Conservation (phyloP, 73 alveolate species). For the Durusdinium trenchii region DNA sequence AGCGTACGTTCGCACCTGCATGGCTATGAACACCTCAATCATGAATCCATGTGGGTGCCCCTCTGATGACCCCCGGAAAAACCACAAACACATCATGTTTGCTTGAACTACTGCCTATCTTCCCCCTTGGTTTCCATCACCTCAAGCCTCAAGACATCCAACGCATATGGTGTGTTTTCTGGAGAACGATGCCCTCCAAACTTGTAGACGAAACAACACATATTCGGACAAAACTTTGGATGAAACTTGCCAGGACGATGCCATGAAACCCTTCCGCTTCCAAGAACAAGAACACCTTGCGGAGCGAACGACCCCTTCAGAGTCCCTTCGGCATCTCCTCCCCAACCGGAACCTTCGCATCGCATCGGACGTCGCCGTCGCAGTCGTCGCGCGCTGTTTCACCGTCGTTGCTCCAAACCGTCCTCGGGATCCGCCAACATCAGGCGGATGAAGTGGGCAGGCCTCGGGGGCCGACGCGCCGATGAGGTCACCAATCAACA, state of each 20-base stretch:
- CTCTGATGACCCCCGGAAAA: too few relatives aligned
- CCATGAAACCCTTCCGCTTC: background rate
- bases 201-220: too few relatives aligned
- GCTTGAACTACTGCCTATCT: too few relatives aligned
- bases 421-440: constrained; percentile 84
- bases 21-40: too few relatives aligned
- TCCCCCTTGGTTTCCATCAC: too few relatives aligned
- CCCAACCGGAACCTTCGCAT: background rate
- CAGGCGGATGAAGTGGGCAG: constrained; percentile 74
- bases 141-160: too few relatives aligned
- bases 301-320: background rate
- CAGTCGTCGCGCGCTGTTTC: background rate
- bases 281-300: background rate
- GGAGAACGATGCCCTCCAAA: too few relatives aligned
- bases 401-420: background rate
- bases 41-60: too few relatives aligned
- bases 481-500: background rate
- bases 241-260: background rate
- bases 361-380: background rate
- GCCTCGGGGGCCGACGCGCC: background rate
- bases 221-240: background rate
- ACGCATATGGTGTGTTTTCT: too few relatives aligned
- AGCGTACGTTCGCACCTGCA: too few relatives aligned
- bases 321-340: background rate
- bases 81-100: too few relatives aligned